Conservation (phyloP, 139 green algal species). For the Chlamydomonas incerta region DNA sequence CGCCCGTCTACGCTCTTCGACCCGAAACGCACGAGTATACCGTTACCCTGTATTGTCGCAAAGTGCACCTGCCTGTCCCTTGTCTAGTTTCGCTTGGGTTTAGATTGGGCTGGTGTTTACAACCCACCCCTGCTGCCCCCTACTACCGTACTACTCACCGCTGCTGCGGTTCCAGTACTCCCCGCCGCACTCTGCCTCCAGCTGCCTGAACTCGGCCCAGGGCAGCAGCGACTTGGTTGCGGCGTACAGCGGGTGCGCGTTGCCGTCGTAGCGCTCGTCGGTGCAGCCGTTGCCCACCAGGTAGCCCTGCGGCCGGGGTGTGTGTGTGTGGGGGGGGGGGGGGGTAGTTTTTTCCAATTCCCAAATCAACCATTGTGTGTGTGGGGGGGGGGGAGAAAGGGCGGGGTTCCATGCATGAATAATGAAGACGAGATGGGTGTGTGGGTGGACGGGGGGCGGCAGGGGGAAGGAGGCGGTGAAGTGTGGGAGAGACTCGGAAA, state of each 20-base stretch:
- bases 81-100: too few species aligned
- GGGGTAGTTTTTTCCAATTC: too few species aligned
- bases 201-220: not conserved
- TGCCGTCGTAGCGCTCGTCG: constrained; percentile 74
- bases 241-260: constrained; percentile 77
- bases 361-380: too few species aligned
- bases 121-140: not conserved
- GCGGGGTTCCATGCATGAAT: too few species aligned
- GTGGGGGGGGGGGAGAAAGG: too few species aligned
- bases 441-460: not conserved
- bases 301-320: constrained; percentile 69
- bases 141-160: constrained; percentile 1
- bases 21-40: too few species aligned
- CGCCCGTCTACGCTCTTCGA: too few species aligned
- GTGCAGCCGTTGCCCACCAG: constrained; percentile 83
- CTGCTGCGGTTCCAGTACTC: constrained; percentile 68
- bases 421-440: not conserved
- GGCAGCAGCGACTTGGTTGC: constrained; percentile 72
- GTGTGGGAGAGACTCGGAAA: not conserved
- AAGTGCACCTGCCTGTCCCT: not conserved
- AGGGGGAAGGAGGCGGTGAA: not conserved
- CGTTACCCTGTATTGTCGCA: too few species aligned
- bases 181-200: constrained; percentile 55
- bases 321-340: not conserved
- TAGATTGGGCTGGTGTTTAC: not conserved